Evolutionary conservation across 2,329 filamentous ascomycete genomes (phyloP).

Genomic region (Fusarium longipes): DNA sequence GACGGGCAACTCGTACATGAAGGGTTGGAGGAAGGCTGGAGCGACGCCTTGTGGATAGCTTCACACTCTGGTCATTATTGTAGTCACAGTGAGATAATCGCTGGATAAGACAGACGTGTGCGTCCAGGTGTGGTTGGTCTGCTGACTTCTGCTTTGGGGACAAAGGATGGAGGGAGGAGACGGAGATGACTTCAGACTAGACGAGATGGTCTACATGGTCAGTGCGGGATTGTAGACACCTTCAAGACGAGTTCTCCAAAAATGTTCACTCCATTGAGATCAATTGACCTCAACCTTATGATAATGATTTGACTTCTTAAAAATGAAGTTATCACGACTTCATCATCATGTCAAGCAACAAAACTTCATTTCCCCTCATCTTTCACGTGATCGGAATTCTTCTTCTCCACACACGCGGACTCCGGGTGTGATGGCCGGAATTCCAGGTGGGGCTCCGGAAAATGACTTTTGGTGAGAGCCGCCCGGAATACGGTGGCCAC

Average conservation of each 20-base stretch:
- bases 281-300: neutral
- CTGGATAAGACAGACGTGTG: slow-evolving; percentile 6
- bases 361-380: neutral
- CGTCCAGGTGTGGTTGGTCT: neutral
- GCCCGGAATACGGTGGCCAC: slow-evolving; percentile 32
- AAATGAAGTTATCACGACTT: slow-evolving; percentile 21
- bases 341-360: neutral
- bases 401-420: slow-evolving; percentile 16
- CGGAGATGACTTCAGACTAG: neutral
- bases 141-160: slow-evolving; percentile 6
- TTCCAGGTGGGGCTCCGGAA: slow-evolving; percentile 30
- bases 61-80: slow-evolving; percentile 7
- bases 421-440: slow-evolving; percentile 31
- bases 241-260: neutral
- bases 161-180: slow-evolving; percentile 3
- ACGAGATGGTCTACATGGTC: slow-evolving; percentile 3
- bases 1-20: slow-evolving; percentile 39
- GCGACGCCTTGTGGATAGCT: slow-evolving; percentile 20
- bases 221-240: neutral
- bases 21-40: slow-evolving; percentile 25
- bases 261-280: neutral
- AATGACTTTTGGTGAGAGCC: slow-evolving; percentile 25
- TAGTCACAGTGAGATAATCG: slow-evolving; percentile 6
- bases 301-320: neutral
- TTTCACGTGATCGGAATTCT: slow-evolving; percentile 32